Evolutionary conservation across 169 alveolate genomes (phyloP).

Genomic region (Fabrea salina): DNA sequence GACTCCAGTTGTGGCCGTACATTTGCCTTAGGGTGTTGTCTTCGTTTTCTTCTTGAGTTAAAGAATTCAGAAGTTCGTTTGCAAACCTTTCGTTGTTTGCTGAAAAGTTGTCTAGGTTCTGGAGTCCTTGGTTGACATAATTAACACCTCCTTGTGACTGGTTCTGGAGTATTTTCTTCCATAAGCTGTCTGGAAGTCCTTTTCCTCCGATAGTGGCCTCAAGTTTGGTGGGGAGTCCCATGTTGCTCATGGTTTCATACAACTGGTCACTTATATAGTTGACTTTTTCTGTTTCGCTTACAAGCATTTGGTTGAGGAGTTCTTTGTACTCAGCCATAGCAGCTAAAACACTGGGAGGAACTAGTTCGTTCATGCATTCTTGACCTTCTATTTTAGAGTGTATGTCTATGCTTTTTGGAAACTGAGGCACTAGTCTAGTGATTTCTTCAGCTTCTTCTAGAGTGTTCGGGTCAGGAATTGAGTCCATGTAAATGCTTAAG

Average conservation of each 20-base stretch:
- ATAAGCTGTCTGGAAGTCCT: slow-evolving; percentile 28
- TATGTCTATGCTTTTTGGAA: slow-evolving; percentile 14
- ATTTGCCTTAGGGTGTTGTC: slow-evolving; percentile 24
- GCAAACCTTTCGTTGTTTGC: neutral
- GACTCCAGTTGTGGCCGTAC: slow-evolving; percentile 23
- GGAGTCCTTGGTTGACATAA: neutral
- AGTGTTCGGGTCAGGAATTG: slow-evolving; percentile 4
- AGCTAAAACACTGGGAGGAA: slow-evolving; percentile 20
- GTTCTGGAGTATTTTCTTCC: slow-evolving; percentile 19
- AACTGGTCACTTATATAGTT: neutral
- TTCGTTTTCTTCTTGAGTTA: slow-evolving; percentile 29
- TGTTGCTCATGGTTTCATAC: neutral
- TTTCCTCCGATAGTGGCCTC: neutral
- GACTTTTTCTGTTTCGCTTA: neutral
- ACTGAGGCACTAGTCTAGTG: neutral
- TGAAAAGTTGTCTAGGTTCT: neutral
- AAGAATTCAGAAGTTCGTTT: neutral
- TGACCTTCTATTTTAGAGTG: neutral
- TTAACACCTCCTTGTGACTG: slow-evolving; percentile 13
- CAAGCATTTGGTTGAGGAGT: slow-evolving; percentile 7
- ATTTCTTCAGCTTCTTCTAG: neutral
- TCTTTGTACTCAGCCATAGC: slow-evolving; percentile 23
- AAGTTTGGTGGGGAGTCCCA: slow-evolving; percentile 21
- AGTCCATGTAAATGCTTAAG: slow-evolving; percentile 28
- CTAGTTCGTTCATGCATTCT: neutral